Base-by-base conservation (phyloP, 2,329 filamentous ascomycete genomes). In the Venturia effusa region DNA sequence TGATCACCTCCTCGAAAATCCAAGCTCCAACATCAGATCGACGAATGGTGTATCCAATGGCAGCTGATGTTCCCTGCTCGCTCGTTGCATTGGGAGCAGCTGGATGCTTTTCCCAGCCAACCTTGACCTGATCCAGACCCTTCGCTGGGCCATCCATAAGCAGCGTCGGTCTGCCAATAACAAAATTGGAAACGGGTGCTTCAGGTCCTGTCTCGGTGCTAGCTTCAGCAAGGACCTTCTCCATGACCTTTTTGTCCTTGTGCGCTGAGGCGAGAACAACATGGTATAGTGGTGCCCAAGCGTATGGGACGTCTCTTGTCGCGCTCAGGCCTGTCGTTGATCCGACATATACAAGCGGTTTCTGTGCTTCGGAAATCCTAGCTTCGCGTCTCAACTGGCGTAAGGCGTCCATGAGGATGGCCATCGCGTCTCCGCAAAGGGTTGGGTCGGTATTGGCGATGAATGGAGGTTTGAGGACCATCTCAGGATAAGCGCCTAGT, bases 11-110 rank as follows among this genome's bases (percentile, higher is more conserved):
- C 69, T 74, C 70, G 65, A 72, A 77, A 24, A 77, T 71, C 71
- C 74, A 78, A 19, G 65, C 63, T 0, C 75, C 77, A 1, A 78
- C 76, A 69, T 78, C 76, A 48, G 64, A 68, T 65, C 76, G 71
- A 19, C 67, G 66, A 64, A 78, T 73, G 11, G 67, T 70, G 67
- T 74, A 77, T 4, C 76, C 77, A 48, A 77, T 61, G 13, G 70
- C 69, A 10, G 76, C 75, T 1, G 68, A 70, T 24, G 66, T 66
- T 10, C 68, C 71, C 27, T 73, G 69, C 34, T 40, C 61, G 37
- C 59, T 61, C 24, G 65, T 37, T 6, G 59, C 64, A 15, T 13
- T 59, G 19, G 43, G 30, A 30, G 48, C 64, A 48, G 41, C 30
- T 1, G 59, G 66, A 24, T 65, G 68, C 67, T 66, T 68, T 65